These are phyloP conservation scores for Diaporthe longicolla DNA, from an alignment of 2,329 filamentous ascomycete genomes.

Conservation along the genomic window DNA sequence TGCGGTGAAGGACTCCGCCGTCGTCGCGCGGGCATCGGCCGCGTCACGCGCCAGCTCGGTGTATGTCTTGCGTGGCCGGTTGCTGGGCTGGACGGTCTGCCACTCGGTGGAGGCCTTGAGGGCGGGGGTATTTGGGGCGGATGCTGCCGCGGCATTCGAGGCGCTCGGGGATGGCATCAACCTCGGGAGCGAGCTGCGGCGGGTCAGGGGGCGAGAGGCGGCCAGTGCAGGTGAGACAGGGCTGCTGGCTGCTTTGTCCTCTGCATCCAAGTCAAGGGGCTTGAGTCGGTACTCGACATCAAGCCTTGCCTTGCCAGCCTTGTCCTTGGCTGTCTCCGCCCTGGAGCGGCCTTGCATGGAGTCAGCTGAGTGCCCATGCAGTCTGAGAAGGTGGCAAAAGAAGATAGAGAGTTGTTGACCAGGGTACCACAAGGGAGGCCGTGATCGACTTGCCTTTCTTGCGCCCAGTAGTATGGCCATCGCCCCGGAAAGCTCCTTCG, in stretches of 20 bases:
- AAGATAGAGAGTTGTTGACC: conserved; percentile 32
- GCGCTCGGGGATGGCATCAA: conserved; percentile 39
- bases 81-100: conserved; percentile 37
- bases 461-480: conserved; percentile 55
- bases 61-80: conserved; percentile 37
- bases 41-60: conserved; percentile 38
- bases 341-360: conserved; percentile 37
- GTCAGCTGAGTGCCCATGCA: neutral
- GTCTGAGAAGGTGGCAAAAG: neutral
- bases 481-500: conserved; percentile 81
- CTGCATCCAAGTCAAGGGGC: conserved; percentile 31
- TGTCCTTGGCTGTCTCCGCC: conserved; percentile 24
- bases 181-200: conserved; percentile 37
- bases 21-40: conserved; percentile 21
- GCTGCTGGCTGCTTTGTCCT: conserved; percentile 36
- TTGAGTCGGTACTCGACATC: conserved; percentile 40
- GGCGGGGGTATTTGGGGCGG: conserved; percentile 44
- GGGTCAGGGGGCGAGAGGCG: conserved; percentile 7
- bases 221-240: conserved; percentile 17
- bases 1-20: conserved; percentile 50
- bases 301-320: conserved; percentile 37
- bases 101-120: conserved; percentile 20
- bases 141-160: conserved; percentile 48
- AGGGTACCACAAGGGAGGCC: too few species aligned
- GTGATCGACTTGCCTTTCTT: conserved; percentile 51